These are phyloP conservation scores for Amphicarpaea edgeworthii DNA, from an alignment of 306 rosid genomes.

Conservation along the genomic window DNA sequence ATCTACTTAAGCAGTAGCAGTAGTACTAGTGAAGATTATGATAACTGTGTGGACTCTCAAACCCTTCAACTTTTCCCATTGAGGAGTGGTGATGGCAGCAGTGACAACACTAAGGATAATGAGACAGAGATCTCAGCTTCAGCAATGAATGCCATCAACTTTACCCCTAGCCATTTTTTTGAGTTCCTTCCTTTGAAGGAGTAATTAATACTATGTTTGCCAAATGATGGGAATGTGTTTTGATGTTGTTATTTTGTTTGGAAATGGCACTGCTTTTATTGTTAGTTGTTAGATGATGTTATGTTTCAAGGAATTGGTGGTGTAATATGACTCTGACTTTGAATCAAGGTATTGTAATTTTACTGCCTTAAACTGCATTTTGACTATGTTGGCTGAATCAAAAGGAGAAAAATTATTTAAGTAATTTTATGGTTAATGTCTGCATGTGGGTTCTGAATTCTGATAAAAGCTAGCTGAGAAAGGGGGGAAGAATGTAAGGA, in stretches of 20 bases:
- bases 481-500: slow-evolving; percentile 33
- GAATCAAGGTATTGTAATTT: slow-evolving; percentile 56
- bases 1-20: slow-evolving; percentile 35
- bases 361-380: slow-evolving; percentile 71
- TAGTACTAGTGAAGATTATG: slow-evolving; percentile 19
- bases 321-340: slow-evolving; percentile 50
- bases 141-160: slow-evolving; percentile 49
- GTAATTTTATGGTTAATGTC: slow-evolving; percentile 41
- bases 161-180: slow-evolving; percentile 59
- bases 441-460: slow-evolving; percentile 45
- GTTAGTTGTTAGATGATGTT: slow-evolving; percentile 52
- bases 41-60: slow-evolving; percentile 53
- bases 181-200: slow-evolving; percentile 52
- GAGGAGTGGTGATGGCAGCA: slow-evolving; percentile 52
- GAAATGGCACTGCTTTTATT: slow-evolving; percentile 39
- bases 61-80: slow-evolving; percentile 91
- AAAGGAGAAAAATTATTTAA: slow-evolving; percentile 45
- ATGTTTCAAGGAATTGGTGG: slow-evolving; percentile 56
- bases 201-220: slow-evolving; percentile 42
- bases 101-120: slow-evolving; percentile 45
- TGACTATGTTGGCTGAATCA: slow-evolving; percentile 70
- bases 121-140: slow-evolving; percentile 58
- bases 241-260: slow-evolving; percentile 33
- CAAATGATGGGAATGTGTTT: slow-evolving; percentile 31
- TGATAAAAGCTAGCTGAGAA: not conserved